phyloP scores from a whole-genome alignment of 108 stramenopile genomes.

The Cyclotella atomus region DNA sequence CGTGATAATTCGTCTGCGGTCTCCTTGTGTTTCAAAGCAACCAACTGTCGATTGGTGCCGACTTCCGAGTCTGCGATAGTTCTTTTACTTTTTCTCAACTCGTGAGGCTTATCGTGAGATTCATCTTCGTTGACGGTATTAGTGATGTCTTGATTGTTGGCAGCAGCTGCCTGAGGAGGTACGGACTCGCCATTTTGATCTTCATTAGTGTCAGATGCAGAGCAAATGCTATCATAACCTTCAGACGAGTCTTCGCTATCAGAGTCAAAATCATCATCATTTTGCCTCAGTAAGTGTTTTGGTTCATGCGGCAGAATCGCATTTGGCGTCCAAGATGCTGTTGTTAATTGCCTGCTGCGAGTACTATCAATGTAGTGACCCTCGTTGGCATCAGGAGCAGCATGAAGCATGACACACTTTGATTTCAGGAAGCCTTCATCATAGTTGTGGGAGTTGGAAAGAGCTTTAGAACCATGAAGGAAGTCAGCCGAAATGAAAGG shows the following conservation, averaged over 20 bases:
- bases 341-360: slow-evolving; percentile 47
- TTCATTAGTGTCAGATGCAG: background rate
- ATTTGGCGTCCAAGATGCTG: slow-evolving; percentile 71
- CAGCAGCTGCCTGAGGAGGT: background rate
- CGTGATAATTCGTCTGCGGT: slow-evolving; percentile 61
- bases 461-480: slow-evolving; percentile 5
- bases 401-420: slow-evolving; percentile 65
- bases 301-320: slow-evolving; percentile 60
- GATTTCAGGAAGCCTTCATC: slow-evolving; percentile 51
- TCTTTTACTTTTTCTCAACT: background rate
- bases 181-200: background rate
- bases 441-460: background rate
- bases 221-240: slow-evolving; percentile 22
- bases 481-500: slow-evolving; percentile 15
- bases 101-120: background rate
- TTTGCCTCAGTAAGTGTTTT: slow-evolving; percentile 43
- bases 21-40: slow-evolving; percentile 59
- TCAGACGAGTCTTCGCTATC: slow-evolving; percentile 9
- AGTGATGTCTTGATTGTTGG: background rate
- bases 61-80: slow-evolving; percentile 10
- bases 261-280: slow-evolving; percentile 8
- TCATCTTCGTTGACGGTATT: background rate
- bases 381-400: slow-evolving; percentile 50
- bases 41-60: slow-evolving; percentile 21
- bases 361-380: slow-evolving; percentile 8